Evolutionary conservation across 2,329 filamentous ascomycete species (phyloP).

Genomic region (Fulvia fulva): DNA sequence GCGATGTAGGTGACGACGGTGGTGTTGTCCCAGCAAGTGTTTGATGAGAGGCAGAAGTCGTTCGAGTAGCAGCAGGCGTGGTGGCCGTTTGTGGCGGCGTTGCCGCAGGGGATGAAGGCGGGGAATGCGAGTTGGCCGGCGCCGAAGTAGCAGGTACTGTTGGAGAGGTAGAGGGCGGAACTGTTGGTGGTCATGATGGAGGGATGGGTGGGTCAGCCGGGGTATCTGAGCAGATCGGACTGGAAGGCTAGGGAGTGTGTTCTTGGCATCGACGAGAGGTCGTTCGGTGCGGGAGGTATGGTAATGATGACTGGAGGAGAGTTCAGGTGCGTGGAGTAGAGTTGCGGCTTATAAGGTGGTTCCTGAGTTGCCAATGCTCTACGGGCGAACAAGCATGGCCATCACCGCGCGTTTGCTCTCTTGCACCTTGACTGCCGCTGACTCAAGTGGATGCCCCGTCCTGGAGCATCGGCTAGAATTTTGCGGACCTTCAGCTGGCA

Average conservation of each 20-base stretch:
- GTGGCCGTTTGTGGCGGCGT: not conserved
- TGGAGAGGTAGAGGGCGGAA: not conserved
- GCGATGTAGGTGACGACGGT: not conserved
- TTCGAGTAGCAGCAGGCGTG: not conserved
- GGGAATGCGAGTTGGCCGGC: not conserved
- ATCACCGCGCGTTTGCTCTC: no score
- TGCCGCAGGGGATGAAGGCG: conserved; percentile 1
- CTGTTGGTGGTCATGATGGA: not conserved
- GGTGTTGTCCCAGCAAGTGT: not conserved
- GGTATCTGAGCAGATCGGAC: not conserved
- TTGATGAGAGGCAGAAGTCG: not conserved
- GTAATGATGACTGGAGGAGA: not conserved
- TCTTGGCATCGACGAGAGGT: not conserved
- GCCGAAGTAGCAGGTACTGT: conserved; percentile 2
- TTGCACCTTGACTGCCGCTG: no score
- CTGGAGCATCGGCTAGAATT: no score
- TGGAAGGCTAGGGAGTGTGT: not conserved
- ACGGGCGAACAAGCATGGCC: no score
- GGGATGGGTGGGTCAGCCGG: not conserved
- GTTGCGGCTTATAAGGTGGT: not conserved
- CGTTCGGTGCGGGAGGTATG: not conserved
- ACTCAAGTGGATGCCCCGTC: no score
- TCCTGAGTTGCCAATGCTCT: no score
- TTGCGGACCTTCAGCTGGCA: no score
- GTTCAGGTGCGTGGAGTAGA: not conserved